Percentiles rank a stretch among this genome's conserved stretches.
Conservation (phyloP, 169 alveolate species). For the Condylostoma magnum region DNA sequence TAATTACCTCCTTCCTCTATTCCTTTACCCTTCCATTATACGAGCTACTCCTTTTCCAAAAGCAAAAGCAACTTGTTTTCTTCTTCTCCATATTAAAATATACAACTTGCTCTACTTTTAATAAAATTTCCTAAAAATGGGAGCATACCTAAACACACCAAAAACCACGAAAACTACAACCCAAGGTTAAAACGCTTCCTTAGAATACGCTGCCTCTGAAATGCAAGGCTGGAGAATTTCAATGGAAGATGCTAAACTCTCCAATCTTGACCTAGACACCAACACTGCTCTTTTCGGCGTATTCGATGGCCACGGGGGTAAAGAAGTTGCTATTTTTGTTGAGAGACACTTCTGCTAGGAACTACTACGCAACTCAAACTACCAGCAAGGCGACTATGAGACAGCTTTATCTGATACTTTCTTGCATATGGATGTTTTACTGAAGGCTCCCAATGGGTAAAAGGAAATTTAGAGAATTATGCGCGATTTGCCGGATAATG, state of each 20-base stretch:
- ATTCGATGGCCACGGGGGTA: constrained; percentile 85
- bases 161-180: constrained; percentile 47
- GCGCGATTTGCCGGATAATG: constrained; percentile 9
- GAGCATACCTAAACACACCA: constrained; percentile 57
- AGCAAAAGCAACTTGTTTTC: too few species aligned
- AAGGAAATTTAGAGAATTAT: constrained; percentile 37
- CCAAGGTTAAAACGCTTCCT: constrained; percentile 44
- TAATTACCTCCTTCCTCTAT: too few species aligned
- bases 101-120: too few species aligned
- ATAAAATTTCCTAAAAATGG: too few species aligned
- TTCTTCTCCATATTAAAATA: neutral
- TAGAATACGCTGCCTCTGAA: constrained; percentile 26
- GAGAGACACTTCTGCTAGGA: constrained; percentile 55
- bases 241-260: constrained; percentile 84
- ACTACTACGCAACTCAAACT: constrained; percentile 46
- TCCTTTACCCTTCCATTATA: too few species aligned
- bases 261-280: constrained; percentile 34
- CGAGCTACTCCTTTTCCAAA: too few species aligned
- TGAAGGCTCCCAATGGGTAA: constrained; percentile 49
- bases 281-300: constrained; percentile 61
- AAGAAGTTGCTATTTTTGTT: constrained; percentile 75
- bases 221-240: constrained; percentile 82
- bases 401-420: constrained; percentile 72
- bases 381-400: constrained; percentile 46
- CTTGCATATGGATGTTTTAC: constrained; percentile 64